Percentiles rank a stretch among this genome's conserved stretches.
Conservation (phyloP, 345 rosid genomes). For the Lepidium sativum region DNA sequence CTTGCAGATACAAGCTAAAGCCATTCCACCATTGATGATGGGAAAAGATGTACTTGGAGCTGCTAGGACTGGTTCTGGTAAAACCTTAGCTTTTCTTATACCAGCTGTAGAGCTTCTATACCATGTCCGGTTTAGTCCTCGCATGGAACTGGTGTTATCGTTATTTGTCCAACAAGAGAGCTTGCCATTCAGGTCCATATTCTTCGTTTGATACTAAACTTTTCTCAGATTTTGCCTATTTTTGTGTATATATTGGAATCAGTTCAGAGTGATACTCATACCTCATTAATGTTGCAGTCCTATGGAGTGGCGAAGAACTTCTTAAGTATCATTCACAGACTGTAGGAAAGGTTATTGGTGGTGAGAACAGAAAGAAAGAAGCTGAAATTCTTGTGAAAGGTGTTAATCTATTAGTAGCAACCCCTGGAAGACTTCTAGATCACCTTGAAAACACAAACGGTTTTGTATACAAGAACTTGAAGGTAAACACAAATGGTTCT, state of each 20-base stretch:
- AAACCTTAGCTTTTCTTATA: slow-evolving; percentile 83
- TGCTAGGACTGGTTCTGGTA: slow-evolving; percentile 96
- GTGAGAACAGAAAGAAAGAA: slow-evolving; percentile 75
- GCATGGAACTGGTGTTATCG: slow-evolving; percentile 77
- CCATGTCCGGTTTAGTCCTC: slow-evolving; percentile 58
- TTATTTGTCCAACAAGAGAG: slow-evolving; percentile 95
- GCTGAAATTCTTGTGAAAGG: slow-evolving; percentile 79
- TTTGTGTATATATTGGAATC: background rate
- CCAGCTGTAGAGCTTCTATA: slow-evolving; percentile 80
- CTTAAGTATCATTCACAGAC: slow-evolving; percentile 88
- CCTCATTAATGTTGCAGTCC: slow-evolving; percentile 35
- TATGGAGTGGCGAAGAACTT: slow-evolving; percentile 90
- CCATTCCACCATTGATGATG: slow-evolving; percentile 67
- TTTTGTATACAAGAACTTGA: slow-evolving; percentile 72
- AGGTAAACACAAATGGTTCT: slow-evolving; percentile 35
- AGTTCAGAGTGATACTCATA: background rate
- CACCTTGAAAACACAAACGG: slow-evolving; percentile 91
- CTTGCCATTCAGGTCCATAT: slow-evolving; percentile 86
- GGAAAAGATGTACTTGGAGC: slow-evolving; percentile 97
- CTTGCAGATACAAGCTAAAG: slow-evolving; percentile 78
- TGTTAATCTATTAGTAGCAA: slow-evolving; percentile 82
- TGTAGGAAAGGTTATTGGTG: slow-evolving; percentile 82
- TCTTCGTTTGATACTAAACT: background rate
- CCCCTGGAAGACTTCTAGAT: slow-evolving; percentile 97
- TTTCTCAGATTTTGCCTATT: background rate